phyloP scores from a whole-genome alignment of 2,329 filamentous ascomycete genomes.

The Cercospora citrullina region DNA sequence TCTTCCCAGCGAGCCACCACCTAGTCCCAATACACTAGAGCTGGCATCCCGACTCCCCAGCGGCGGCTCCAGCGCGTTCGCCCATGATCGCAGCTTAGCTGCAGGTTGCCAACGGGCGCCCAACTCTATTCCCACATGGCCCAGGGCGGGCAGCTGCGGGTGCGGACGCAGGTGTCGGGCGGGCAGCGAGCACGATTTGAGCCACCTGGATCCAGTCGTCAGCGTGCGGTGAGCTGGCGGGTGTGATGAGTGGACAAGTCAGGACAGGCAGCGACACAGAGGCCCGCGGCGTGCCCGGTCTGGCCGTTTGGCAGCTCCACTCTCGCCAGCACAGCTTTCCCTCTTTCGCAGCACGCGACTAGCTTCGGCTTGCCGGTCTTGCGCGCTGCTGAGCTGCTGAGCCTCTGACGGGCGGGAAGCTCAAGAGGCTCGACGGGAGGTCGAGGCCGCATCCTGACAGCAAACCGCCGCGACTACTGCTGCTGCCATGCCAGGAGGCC shows the following conservation, averaged over 20 bases:
- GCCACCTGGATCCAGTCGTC: conserved; percentile 18
- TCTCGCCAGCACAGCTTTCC: neutral
- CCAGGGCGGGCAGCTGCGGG: neutral
- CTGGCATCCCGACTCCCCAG: conserved; percentile 12
- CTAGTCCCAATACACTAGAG: conserved; percentile 12
- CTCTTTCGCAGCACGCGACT: neutral
- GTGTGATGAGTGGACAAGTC: neutral
- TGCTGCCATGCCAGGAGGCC: conserved; percentile 9
- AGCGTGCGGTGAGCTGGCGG: neutral
- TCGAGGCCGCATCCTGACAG: neutral
- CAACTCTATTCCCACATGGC: conserved; percentile 9
- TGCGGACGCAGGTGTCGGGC: neutral
- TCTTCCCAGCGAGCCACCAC: neutral
- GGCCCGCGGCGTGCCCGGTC: neutral
- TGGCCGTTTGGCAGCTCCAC: neutral
- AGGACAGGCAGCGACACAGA: neutral
- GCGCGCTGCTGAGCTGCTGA: neutral
- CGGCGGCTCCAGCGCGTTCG: conserved; percentile 3
- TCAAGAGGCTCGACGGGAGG: neutral
- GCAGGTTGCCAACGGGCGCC: conserved; percentile 1
- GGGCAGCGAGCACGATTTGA: conserved; percentile 9
- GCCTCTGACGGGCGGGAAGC: neutral
- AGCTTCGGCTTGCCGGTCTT: neutral
- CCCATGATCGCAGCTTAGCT: neutral
- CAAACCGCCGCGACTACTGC: neutral